Conservation (phyloP, 2,329 filamentous ascomycete species). For the Cercospora sp. region DNA sequence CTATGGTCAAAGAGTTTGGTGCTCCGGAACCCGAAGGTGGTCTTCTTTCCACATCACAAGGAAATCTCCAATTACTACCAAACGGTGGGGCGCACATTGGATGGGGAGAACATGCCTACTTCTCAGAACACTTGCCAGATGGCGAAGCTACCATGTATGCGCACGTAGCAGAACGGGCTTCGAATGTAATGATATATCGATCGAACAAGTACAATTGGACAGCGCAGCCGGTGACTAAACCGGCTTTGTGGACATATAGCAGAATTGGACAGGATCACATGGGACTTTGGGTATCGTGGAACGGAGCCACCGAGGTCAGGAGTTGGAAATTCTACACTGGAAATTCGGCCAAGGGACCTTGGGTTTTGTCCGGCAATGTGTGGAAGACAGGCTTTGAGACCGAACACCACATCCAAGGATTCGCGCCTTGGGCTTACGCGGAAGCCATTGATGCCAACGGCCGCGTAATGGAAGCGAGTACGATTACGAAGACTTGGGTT, state of each 20-base stretch:
- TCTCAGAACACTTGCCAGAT: conserved; percentile 49
- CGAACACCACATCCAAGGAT: conserved; percentile 29
- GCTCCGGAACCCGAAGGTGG: conserved; percentile 49
- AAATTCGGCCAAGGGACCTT: conserved; percentile 40
- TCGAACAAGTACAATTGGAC: conserved; percentile 57
- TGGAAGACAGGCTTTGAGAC: conserved; percentile 50
- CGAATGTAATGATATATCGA: conserved; percentile 55
- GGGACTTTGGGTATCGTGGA: conserved; percentile 57
- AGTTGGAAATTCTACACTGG: conserved; percentile 54
- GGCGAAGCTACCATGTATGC: conserved; percentile 56
- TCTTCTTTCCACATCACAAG: conserved; percentile 54
- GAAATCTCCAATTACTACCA: conserved; percentile 56
- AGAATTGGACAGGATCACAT: conserved; percentile 34
- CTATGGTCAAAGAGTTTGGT: conserved; percentile 50
- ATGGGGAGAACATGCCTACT: conserved; percentile 53
- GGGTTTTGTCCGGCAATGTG: conserved; percentile 42
- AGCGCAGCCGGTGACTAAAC: conserved; percentile 48
- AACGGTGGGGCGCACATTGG: conserved; percentile 57
- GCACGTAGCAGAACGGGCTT: conserved; percentile 46
- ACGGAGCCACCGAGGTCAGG: conserved; percentile 52
- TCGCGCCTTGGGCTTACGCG: conserved; percentile 36
- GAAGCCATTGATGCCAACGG: conserved; percentile 39
- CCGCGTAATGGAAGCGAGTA: conserved; percentile 36
- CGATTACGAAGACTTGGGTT: conserved; percentile 41
- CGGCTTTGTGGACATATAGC: conserved; percentile 42